A percentile compares a stretch with the other conserved stretches of the same genome.
These are phyloP conservation scores for Nitzschia inconspicua DNA, from an alignment of 108 stramenopile genomes.

Conservation along the genomic window DNA sequence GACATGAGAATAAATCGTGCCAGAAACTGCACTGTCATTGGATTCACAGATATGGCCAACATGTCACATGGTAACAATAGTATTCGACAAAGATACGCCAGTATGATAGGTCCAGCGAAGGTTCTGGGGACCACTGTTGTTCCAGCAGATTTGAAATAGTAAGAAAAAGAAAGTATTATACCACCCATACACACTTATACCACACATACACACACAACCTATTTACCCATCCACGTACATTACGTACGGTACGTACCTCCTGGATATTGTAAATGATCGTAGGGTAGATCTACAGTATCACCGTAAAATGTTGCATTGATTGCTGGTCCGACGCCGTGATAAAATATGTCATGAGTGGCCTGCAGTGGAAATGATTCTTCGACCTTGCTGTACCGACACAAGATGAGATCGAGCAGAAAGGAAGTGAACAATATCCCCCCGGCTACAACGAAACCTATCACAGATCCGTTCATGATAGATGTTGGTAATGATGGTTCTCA, in stretches of 20 bases:
- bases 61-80: slow-evolving; percentile 29
- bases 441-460: neutral
- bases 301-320: neutral
- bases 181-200: too few species aligned
- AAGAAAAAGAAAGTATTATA: neutral
- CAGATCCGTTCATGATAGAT: neutral
- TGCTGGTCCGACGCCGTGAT: slow-evolving; percentile 63
- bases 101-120: slow-evolving; percentile 66
- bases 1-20: slow-evolving; percentile 53
- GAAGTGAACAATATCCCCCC: neutral
- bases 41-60: slow-evolving; percentile 43
- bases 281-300: slow-evolving; percentile 24
- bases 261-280: slow-evolving; percentile 72
- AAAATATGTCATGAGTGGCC: slow-evolving; percentile 90
- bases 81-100: slow-evolving; percentile 41
- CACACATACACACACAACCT: too few species aligned
- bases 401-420: slow-evolving; percentile 38
- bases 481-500: neutral
- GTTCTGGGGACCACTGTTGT: slow-evolving; percentile 73
- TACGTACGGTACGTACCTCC: slow-evolving; percentile 41
- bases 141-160: neutral
- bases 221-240: too few species aligned
- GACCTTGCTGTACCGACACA: slow-evolving; percentile 95
- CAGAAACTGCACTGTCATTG: slow-evolving; percentile 60
- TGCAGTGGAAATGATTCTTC: slow-evolving; percentile 98